phyloP scores from a whole-genome alignment of 306 rosid species.

The Lathyrus tuberosus region DNA sequence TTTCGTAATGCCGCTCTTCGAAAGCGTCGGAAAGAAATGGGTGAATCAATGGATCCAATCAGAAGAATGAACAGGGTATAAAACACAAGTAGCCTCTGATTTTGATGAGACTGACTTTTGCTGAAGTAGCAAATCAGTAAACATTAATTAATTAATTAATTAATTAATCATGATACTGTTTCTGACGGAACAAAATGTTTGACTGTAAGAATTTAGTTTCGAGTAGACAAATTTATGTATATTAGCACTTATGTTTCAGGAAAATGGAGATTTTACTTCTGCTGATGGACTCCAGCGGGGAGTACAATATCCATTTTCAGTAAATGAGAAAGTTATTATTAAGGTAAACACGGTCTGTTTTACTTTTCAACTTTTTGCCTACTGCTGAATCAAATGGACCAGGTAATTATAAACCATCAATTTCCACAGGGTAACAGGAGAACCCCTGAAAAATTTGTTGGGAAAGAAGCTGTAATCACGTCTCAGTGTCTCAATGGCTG shows the following conservation, averaged over 20 bases:
- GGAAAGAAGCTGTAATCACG: constrained; percentile 97
- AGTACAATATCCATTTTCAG: constrained; percentile 94
- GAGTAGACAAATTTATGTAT: constrained; percentile 30
- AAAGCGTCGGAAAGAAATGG: constrained; percentile 92
- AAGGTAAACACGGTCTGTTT: constrained; percentile 60
- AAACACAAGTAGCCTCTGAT: constrained; percentile 30
- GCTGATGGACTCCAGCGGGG: constrained; percentile 72
- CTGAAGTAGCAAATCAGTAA: constrained; percentile 15
- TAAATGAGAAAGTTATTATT: constrained; percentile 87
- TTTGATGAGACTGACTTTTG: constrained; percentile 24
- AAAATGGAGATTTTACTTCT: constrained; percentile 68
- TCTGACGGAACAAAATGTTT: constrained; percentile 12
- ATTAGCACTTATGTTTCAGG: constrained; percentile 53
- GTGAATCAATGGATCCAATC: constrained; percentile 73
- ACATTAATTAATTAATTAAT: constrained; percentile 4
- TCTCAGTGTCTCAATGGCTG: constrained; percentile 99
- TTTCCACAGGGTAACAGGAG: constrained; percentile 86
- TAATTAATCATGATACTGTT: constrained; percentile 7
- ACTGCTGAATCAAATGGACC: constrained; percentile 17
- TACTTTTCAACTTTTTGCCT: constrained; percentile 25
- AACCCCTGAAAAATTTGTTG: constrained; percentile 97
- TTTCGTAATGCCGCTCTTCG: constrained; percentile 90
- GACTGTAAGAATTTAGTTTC: constrained; percentile 34
- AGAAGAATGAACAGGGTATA: constrained; percentile 85
- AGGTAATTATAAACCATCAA: constrained; percentile 35